Base-by-base conservation (phyloP, 495 filamentous ascomycete species). In the Xylaria sp. region DNA sequence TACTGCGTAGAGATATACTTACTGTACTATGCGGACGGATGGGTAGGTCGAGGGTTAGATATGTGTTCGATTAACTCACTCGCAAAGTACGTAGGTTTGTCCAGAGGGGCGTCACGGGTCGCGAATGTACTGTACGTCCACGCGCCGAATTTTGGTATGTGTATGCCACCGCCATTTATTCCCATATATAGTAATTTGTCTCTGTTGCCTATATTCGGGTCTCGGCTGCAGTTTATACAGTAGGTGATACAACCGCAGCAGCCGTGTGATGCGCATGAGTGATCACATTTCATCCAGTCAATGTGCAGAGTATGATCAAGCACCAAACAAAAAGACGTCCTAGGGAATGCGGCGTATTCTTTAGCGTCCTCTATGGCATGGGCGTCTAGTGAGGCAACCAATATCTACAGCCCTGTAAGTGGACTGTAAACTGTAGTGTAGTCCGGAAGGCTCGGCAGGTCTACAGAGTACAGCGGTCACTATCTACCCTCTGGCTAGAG, bases 371-470 rank as follows among this genome's bases (percentile, higher is more conserved):
- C 41, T 35, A 5, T 26, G 24, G 15, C 7, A 11, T 31, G 5
- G 7, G 6, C 6, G 41, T 26, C 17, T 21, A 21, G 3, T 35
- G 64, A 67, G 48, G 35, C 48, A 53, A 67, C 44, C 19, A 67
- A 59, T 19, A 14, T 35, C 0, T 11, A 12, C 14, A 11, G 2
- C n/a, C n/a, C n/a, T n/a, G n/a, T n/a, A n/a, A n/a, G n/a, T n/a
- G n/a, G n/a, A n/a, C n/a, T n/a, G n/a, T n/a, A n/a, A n/a, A n/a
- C n/a, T n/a, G n/a, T 37, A 4, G 8, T 8, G 35, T n/a, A 29
- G 48, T 24, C 43, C 64, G 64, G 64, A 67, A 67, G 48, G n/a
- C 48, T 67, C 64, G 64, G 64, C 11, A 55, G 9, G 21, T 40
- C 3, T 29, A 40, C 6, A 21, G n/a, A n/a, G n/a, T 21, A 29